A percentile compares a stretch with the other conserved stretches of the same genome.
Conservation (phyloP, 2,329 filamentous ascomycete species). For the Samsoniella hepiali region DNA sequence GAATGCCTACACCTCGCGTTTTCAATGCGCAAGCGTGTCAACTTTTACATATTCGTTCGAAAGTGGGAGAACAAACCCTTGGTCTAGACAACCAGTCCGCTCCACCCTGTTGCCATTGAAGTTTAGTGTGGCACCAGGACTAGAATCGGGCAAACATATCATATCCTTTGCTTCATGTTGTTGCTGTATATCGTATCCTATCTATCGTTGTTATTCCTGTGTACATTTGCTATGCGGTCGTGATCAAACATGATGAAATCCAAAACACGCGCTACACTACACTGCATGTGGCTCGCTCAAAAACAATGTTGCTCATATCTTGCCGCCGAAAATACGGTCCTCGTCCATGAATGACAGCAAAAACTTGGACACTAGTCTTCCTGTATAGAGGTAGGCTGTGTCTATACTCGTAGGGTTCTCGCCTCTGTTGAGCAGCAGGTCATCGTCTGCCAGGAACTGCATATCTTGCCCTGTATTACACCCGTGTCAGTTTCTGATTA, state of each 20-base stretch:
- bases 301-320: conserved; percentile 20
- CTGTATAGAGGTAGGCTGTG: conserved; percentile 49
- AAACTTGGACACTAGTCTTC: conserved; percentile 52
- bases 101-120: conserved; percentile 62
- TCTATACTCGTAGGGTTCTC: conserved; percentile 47
- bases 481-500: background rate
- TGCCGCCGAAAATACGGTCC: conserved; percentile 43
- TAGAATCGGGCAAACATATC: conserved; percentile 58
- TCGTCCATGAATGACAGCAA: conserved; percentile 53
- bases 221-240: background rate
- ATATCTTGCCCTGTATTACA: conserved; percentile 33
- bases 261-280: conserved; percentile 2
- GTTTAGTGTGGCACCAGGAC: conserved; percentile 56
- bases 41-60: conserved; percentile 56
- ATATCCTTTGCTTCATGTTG: background rate
- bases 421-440: conserved; percentile 44
- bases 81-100: conserved; percentile 66
- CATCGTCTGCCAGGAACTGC: conserved; percentile 44
- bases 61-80: conserved; percentile 58
- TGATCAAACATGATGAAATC: conserved; percentile 11
- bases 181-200: background rate
- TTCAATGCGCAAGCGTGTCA: conserved; percentile 57
- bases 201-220: no score
- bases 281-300: background rate
- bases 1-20: conserved; percentile 60